A percentile compares a stretch with the other conserved stretches of the same genome.
Conservation (phyloP, 108 stramenopile species). For the Cyclotella sp. region DNA sequence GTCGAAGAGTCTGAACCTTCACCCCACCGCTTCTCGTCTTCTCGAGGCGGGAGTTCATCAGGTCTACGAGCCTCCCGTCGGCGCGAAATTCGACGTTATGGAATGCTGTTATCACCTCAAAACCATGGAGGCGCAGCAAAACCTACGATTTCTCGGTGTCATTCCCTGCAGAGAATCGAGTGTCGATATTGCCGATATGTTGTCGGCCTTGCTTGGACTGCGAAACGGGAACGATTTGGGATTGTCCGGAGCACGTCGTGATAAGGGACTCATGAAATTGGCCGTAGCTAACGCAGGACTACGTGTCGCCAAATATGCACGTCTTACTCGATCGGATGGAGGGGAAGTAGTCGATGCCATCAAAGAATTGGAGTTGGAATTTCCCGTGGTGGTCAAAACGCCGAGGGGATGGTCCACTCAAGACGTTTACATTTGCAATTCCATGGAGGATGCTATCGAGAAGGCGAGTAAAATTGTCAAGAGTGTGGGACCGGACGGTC, state of each 20-base stretch:
- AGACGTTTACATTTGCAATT: slow-evolving; percentile 63
- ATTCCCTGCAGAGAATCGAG: slow-evolving; percentile 55
- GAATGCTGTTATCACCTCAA: slow-evolving; percentile 60
- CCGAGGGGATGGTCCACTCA: slow-evolving; percentile 55
- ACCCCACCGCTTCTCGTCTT: slow-evolving; percentile 53
- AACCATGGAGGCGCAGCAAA: slow-evolving; percentile 64
- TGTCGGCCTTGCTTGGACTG: slow-evolving; percentile 54
- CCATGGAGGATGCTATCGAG: slow-evolving; percentile 45
- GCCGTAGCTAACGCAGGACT: slow-evolving; percentile 64
- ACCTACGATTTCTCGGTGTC: slow-evolving; percentile 59
- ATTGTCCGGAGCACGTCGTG: slow-evolving; percentile 52
- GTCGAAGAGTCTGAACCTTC: slow-evolving; percentile 38
- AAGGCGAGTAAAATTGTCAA: slow-evolving; percentile 46
- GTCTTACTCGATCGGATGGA: slow-evolving; percentile 48
- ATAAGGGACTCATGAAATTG: slow-evolving; percentile 67
- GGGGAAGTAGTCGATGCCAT: slow-evolving; percentile 46
- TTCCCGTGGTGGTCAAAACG: slow-evolving; percentile 64
- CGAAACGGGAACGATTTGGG: slow-evolving; percentile 57
- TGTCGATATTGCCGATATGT: slow-evolving; percentile 58
- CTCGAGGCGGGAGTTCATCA: slow-evolving; percentile 58
- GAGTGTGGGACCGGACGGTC: slow-evolving; percentile 57
- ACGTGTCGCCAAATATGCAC: slow-evolving; percentile 60
- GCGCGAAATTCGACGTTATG: slow-evolving; percentile 54
- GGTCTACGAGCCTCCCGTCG: slow-evolving; percentile 59
- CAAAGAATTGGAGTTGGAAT: slow-evolving; percentile 59